Percentiles rank a stretch among this genome's conserved stretches.
phyloP scores from a whole-genome alignment of 225 moss, liverwort and hornwort species.

The Polytrichum formosum region DNA sequence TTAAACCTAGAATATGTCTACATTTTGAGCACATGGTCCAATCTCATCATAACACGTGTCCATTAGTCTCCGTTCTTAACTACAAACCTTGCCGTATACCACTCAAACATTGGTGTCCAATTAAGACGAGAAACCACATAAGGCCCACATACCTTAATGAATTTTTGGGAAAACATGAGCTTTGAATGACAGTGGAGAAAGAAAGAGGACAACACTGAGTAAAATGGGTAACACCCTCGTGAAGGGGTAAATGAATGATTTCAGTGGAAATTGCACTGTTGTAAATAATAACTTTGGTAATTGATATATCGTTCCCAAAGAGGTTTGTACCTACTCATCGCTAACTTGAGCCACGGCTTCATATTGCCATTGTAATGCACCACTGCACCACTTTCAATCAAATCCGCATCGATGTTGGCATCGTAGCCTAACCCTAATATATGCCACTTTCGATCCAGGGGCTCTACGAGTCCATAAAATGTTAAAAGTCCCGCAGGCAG shows the following conservation, averaged over 20 bases:
- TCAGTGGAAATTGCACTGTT: slow-evolving; percentile 49
- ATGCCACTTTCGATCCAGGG: slow-evolving; percentile 53
- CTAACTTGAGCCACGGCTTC: slow-evolving; percentile 62
- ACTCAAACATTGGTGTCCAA: too few species aligned
- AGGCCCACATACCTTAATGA: too few species aligned
- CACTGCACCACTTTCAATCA: slow-evolving; percentile 46
- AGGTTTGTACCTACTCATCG: slow-evolving; percentile 49
- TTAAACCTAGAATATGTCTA: too few species aligned
- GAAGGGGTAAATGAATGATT: slow-evolving; percentile 12
- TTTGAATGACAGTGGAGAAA: too few species aligned
- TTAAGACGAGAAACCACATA: too few species aligned
- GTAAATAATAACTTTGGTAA: slow-evolving; percentile 28
- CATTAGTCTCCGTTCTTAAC: too few species aligned
- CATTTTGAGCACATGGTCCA: too few species aligned
- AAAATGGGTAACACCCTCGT: not conserved
- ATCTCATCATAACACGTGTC: too few species aligned
- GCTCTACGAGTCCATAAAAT: slow-evolving; percentile 52
- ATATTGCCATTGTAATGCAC: slow-evolving; percentile 60
- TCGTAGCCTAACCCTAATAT: slow-evolving; percentile 52
- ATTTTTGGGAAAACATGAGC: too few species aligned
- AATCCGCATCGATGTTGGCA: slow-evolving; percentile 29
- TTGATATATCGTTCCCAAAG: slow-evolving; percentile 52
- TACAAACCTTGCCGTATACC: too few species aligned
- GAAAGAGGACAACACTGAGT: too few species aligned
- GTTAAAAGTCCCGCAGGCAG: slow-evolving; percentile 45